Base-by-base conservation (phyloP, 179 eudicot genomes). In the Silene noctiflora region DNA sequence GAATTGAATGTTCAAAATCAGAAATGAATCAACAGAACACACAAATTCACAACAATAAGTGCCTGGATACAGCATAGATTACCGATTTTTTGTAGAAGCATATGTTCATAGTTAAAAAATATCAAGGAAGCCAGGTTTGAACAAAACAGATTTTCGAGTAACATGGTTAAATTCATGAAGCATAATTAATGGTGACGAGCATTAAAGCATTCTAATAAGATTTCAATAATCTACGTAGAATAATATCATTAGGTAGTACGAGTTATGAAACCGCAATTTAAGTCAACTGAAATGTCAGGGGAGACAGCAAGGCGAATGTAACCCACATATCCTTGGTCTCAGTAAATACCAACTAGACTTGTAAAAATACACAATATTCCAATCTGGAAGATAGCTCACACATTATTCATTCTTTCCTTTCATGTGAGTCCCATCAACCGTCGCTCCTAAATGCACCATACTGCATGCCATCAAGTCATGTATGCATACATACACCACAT, bases 141-240 rank as follows among this genome's bases (percentile, higher is more conserved):
- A 24, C 14, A 4, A 66, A 29, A 39, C 3, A 2, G 16, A 35
- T 67, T 16, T 2, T 65, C 21, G n/a, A 29, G 46, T 29, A 42
- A 42, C 46, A 65, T 65, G 69, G 44, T 19, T 8, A 35, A 21
- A 68, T 68, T 39, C 22, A 44, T 9, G 29, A 68, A 39, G 72
- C 3, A 68, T 19, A 35, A 42, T 16, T 14, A 68, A 42, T 12
- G 56, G 29, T 68, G 56, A 66, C 16, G n/a, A 68, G 27, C 55
- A 31, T 31, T 31, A 44, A 68, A 42, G 27, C 56, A 68, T 67
- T 67, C 71, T 39, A 51, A 67, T 67, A n/a, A 35, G 53, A 67
- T 39, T 67, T 13, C 53, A 39, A 35, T 25, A 67, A 35, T 33
- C n/a, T 33, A 67, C 8, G 53, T 35, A 6, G 25, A 67, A 67